Evolutionary conservation across 2,329 filamentous ascomycete species (phyloP).

Genomic region (Acrocalymma vagum): DNA sequence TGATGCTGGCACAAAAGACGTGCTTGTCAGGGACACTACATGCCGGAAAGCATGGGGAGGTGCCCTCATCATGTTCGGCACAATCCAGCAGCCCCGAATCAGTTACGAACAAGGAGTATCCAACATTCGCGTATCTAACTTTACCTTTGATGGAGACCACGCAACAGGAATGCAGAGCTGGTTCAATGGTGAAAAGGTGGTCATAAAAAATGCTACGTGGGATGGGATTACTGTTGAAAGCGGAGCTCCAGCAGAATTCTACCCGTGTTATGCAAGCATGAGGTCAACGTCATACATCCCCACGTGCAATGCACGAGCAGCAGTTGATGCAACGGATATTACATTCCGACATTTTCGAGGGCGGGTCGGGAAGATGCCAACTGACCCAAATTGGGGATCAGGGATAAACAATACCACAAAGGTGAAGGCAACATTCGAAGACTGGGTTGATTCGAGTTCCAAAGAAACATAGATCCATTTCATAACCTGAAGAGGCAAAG

Average conservation of each 20-base stretch:
- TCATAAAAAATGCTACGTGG: slow-evolving; percentile 7
- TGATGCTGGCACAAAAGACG: slow-evolving; percentile 51
- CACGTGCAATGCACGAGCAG: too few species aligned
- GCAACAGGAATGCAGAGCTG: slow-evolving; percentile 12
- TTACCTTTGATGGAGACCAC: slow-evolving; percentile 6
- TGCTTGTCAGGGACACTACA: slow-evolving; percentile 51
- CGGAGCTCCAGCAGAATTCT: slow-evolving; percentile 2
- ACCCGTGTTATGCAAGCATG: slow-evolving; percentile 8
- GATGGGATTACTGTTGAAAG: slow-evolving; percentile 11
- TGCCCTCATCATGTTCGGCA: slow-evolving; percentile 50
- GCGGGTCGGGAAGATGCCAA: too few species aligned
- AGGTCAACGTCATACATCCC: slow-evolving; percentile 5
- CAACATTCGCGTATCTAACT: slow-evolving; percentile 11
- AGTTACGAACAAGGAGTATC: slow-evolving; percentile 38
- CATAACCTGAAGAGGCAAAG: too few species aligned
- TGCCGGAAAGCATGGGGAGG: slow-evolving; percentile 60
- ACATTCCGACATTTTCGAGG: too few species aligned
- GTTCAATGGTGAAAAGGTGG: background rate
- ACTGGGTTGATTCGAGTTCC: too few species aligned
- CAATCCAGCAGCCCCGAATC: slow-evolving; percentile 11
- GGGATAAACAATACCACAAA: too few species aligned
- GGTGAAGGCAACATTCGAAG: too few species aligned
- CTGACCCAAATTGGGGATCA: too few species aligned
- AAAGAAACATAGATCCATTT: too few species aligned
- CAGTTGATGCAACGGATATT: too few species aligned